A percentile compares a stretch with the other conserved stretches of the same genome.
These are phyloP conservation scores for Epichloe coenophiala DNA, from an alignment of 2,329 filamentous ascomycete species.

Conservation along the genomic window DNA sequence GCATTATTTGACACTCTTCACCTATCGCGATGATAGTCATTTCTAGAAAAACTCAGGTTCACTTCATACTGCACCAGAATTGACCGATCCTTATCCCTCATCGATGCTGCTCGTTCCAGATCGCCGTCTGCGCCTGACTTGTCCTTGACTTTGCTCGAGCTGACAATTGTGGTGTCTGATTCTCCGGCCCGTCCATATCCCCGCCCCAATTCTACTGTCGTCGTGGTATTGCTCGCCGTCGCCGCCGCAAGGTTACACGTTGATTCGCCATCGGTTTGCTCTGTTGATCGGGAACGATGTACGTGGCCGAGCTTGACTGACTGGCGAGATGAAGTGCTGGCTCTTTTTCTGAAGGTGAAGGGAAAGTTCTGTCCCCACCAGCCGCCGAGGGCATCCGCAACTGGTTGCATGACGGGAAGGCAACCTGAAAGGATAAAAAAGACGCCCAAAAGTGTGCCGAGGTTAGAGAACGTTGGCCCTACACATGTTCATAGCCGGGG, in stretches of 20 bases:
- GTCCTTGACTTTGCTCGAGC: background rate
- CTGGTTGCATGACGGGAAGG: constrained; percentile 4
- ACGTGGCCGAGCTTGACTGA: background rate
- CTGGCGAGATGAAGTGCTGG: background rate
- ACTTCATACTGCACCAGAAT: background rate
- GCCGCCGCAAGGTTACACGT: background rate
- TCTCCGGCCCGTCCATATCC: background rate
- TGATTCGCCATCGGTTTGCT: background rate
- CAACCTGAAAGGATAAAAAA: background rate
- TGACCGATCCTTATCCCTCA: background rate
- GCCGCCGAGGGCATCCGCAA: constrained; percentile 2
- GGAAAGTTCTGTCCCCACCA: constrained; percentile 4
- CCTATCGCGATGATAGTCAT: background rate
- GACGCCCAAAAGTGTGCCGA: background rate
- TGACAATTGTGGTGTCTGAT: background rate
- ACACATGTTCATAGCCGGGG: background rate
- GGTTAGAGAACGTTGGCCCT: background rate
- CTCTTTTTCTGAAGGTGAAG: background rate
- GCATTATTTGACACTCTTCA: background rate
- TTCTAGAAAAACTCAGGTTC: background rate
- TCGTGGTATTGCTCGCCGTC: background rate
- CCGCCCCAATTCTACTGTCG: background rate
- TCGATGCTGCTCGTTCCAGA: background rate
- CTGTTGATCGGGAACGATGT: background rate
- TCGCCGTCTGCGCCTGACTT: background rate